phyloP scores from a whole-genome alignment of 78 protist species.

The Andalucia godoyi region DNA sequence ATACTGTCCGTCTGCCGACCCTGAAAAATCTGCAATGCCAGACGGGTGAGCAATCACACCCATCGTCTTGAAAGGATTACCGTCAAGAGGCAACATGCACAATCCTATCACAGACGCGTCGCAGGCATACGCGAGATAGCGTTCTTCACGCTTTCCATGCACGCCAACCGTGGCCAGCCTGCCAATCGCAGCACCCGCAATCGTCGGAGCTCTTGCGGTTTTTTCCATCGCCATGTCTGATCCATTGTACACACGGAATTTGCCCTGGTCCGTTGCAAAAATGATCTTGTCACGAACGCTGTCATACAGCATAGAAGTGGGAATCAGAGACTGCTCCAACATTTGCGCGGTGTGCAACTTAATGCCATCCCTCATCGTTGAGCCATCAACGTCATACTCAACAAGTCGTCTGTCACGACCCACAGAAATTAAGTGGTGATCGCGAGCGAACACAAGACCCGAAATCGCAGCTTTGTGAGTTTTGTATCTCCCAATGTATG shows the following conservation, averaged over 20 bases:
- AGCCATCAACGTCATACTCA: constrained; percentile 35
- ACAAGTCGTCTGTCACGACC: constrained; percentile 31
- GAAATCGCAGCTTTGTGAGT: constrained; percentile 23
- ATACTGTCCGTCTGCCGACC: constrained; percentile 20
- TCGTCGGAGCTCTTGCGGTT: no score
- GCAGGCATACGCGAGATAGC: constrained; percentile 15
- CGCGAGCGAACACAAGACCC: constrained; percentile 25
- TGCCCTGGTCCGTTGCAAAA: constrained; percentile 22
- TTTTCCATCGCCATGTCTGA: background rate
- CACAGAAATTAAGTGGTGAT: constrained; percentile 13
- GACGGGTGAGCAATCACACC: constrained; percentile 54
- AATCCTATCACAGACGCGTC: constrained; percentile 34
- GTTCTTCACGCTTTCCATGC: background rate
- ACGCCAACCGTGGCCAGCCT: background rate
- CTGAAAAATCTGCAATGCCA: background rate
- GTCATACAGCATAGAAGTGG: constrained; percentile 32
- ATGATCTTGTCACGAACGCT: background rate
- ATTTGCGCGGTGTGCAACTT: background rate
- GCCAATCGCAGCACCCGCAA: background rate
- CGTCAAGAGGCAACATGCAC: constrained; percentile 40
- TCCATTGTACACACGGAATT: constrained; percentile 4
- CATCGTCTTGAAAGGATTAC: constrained; percentile 39
- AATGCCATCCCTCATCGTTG: constrained; percentile 17
- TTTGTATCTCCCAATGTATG: constrained; percentile 22
- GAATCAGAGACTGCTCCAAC: constrained; percentile 39